phyloP scores from a whole-genome alignment of 495 filamentous ascomycete species.

The Neurospora discreta region DNA sequence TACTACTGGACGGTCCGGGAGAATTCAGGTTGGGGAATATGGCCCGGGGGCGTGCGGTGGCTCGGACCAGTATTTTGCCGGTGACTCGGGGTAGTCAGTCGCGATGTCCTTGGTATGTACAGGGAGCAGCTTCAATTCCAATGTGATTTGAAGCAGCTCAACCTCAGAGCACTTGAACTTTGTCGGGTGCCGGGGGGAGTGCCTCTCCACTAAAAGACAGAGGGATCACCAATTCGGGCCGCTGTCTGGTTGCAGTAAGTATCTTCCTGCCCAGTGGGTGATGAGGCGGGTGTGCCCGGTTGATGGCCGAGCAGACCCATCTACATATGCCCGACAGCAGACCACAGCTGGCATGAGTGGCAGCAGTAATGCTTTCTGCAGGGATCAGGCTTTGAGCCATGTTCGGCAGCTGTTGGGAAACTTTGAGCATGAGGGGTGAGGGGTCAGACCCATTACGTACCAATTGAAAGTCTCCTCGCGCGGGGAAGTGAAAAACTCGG shows the following conservation, averaged over 20 bases:
- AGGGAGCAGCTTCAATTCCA: background rate
- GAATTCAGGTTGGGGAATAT: background rate
- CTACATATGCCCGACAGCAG: background rate
- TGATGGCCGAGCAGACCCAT: no score
- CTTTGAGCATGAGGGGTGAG: background rate
- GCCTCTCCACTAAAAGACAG: background rate
- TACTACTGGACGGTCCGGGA: background rate
- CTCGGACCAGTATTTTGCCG: background rate
- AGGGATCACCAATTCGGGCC: background rate
- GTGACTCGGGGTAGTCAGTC: background rate
- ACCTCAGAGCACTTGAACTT: background rate
- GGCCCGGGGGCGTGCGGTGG: background rate
- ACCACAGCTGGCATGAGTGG: background rate
- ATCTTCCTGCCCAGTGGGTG: no score
- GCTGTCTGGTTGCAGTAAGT: no score
- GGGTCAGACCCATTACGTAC: background rate
- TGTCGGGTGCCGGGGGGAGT: background rate
- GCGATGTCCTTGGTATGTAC: background rate
- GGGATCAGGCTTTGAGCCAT: background rate
- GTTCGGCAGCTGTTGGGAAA: background rate
- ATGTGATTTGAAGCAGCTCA: no score
- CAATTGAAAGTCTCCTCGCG: background rate
- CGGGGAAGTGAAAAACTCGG: background rate
- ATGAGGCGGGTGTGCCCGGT: no score
- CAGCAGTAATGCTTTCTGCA: background rate